Conservation (phyloP, 2,329 filamentous ascomycete genomes). For the Fonsecaea nubica region DNA sequence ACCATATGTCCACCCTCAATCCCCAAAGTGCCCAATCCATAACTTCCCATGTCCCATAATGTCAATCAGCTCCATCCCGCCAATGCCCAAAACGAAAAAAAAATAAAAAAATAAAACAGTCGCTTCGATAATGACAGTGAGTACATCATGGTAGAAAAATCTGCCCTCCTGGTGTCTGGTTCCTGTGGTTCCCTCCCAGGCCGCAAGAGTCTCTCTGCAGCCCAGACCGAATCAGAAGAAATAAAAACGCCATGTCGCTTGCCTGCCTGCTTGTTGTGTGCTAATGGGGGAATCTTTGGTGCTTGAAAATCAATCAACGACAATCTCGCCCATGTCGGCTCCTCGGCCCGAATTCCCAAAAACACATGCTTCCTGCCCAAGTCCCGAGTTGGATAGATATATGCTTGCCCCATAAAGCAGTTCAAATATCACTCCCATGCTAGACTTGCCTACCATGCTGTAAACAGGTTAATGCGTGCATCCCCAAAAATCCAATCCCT, state of each 20-base stretch:
- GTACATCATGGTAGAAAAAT: slow-evolving; percentile 7
- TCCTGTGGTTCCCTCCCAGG: slow-evolving; percentile 22
- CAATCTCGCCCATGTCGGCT: slow-evolving; percentile 12
- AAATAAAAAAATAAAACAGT: slow-evolving; percentile 11
- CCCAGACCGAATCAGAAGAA: slow-evolving; percentile 14
- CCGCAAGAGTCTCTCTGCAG: slow-evolving; percentile 1
- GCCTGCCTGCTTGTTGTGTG: slow-evolving; percentile 27
- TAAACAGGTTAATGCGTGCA: not conserved
- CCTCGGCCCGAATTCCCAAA: not conserved
- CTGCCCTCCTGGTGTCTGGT: slow-evolving; percentile 12
- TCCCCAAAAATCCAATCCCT: not conserved
- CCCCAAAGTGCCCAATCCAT: not conserved
- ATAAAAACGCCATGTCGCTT: slow-evolving; percentile 31
- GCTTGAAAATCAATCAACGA: slow-evolving; percentile 29
- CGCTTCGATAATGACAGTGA: slow-evolving; percentile 30
- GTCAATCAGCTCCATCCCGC: not conserved
- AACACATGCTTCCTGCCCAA: slow-evolving; percentile 10
- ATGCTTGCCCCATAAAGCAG: slow-evolving; percentile 4
- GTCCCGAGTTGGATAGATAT: not conserved
- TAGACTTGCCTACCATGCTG: slow-evolving; percentile 1
- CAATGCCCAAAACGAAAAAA: not conserved
- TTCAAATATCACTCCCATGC: slow-evolving; percentile 9
- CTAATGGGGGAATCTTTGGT: slow-evolving; percentile 37
- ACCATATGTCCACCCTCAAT: not conserved
- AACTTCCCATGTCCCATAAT: not conserved